phyloP scores from a whole-genome alignment of 192 early-diverging fungal species.

The Chytriomyces sp. region DNA sequence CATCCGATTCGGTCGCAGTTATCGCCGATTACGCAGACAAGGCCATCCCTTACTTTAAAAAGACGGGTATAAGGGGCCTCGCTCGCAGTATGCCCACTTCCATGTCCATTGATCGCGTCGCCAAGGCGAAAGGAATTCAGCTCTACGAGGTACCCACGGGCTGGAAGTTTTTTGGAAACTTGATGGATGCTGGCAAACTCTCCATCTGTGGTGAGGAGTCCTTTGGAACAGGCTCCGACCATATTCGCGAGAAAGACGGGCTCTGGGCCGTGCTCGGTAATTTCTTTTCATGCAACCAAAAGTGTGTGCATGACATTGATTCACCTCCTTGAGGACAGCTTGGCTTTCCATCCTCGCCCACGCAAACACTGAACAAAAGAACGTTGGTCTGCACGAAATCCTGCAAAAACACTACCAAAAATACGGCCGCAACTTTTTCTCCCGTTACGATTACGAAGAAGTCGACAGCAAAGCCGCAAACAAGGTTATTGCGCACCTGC shows the following conservation, averaged over 20 bases:
- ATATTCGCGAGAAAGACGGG: conserved; percentile 99
- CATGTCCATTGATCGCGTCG: conserved; percentile 86
- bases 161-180: conserved; percentile 94
- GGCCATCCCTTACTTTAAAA: conserved; percentile 90
- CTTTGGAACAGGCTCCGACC: conserved; percentile 98
- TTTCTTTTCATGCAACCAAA: neutral
- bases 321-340: conserved; percentile 46
- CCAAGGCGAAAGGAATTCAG: conserved; percentile 74
- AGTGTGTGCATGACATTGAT: neutral
- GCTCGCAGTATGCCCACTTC: conserved; percentile 97
- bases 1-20: conserved; percentile 94
- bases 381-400: conserved; percentile 73
- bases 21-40: conserved; percentile 87
- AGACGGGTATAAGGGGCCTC: conserved; percentile 80
- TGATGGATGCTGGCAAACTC: conserved; percentile 93
- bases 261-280: conserved; percentile 91
- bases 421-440: conserved; percentile 97
- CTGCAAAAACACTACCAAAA: conserved; percentile 75
- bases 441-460: conserved; percentile 95
- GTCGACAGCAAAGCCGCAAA: conserved; percentile 78
- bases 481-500: conserved; percentile 78
- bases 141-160: conserved; percentile 90
- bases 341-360: conserved; percentile 94
- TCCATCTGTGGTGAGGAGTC: conserved; percentile 98
- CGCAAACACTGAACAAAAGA: conserved; percentile 59